These are phyloP conservation scores for Plantago elongata DNA, from an alignment of 257 asterid species.

Conservation along the genomic window DNA sequence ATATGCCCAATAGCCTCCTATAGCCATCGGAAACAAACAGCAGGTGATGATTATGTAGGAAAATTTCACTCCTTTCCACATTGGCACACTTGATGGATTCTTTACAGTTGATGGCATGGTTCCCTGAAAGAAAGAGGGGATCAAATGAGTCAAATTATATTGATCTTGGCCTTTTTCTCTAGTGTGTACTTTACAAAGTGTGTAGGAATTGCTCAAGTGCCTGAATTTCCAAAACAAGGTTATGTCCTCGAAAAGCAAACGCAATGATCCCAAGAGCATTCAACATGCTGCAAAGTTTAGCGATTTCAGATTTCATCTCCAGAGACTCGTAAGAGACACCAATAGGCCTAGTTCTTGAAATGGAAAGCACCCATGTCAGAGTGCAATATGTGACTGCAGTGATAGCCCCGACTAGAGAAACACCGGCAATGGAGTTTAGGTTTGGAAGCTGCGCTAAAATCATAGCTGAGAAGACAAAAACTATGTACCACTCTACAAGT, in stretches of 20 bases:
- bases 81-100: slow-evolving; percentile 67
- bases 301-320: slow-evolving; percentile 33
- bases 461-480: slow-evolving; percentile 55
- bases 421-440: slow-evolving; percentile 78
- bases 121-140: slow-evolving; percentile 40
- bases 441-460: slow-evolving; percentile 78
- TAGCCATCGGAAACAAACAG: slow-evolving; percentile 81
- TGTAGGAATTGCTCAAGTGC: slow-evolving; percentile 17
- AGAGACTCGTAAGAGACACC: slow-evolving; percentile 42
- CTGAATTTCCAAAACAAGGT: slow-evolving; percentile 83
- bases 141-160: too few relatives aligned
- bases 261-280: slow-evolving; percentile 82
- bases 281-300: slow-evolving; percentile 43
- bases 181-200: too few relatives aligned
- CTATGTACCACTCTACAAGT: slow-evolving; percentile 59
- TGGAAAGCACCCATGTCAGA: slow-evolving; percentile 59
- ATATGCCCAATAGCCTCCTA: slow-evolving; percentile 88
- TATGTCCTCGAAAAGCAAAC: slow-evolving; percentile 87
- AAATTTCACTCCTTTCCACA: slow-evolving; percentile 81
- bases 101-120: slow-evolving; percentile 72
- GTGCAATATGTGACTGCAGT: slow-evolving; percentile 74
- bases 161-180: not conserved
- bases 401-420: slow-evolving; percentile 66
- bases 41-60: slow-evolving; percentile 59
- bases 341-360: slow-evolving; percentile 44